These are phyloP conservation scores for Kockovaella imperatae DNA, from an alignment of 768 basidiomycete species.

Conservation along the genomic window DNA sequence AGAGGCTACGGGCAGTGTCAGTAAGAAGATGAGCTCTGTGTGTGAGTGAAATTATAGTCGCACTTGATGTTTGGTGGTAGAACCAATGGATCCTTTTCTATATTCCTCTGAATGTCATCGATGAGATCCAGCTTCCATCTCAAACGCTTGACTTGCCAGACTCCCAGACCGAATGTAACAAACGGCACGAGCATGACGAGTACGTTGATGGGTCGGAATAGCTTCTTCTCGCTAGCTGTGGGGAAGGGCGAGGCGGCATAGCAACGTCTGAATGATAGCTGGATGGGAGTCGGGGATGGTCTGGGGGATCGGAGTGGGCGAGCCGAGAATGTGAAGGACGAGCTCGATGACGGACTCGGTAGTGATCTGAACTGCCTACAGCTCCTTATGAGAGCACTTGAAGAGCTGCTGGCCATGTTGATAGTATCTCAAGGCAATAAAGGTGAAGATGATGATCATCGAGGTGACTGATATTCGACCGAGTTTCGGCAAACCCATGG, in stretches of 20 bases:
- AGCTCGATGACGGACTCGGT: not conserved
- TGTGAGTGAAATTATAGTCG: slow-evolving; percentile 13
- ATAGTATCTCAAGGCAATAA: too few species aligned
- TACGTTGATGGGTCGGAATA: slow-evolving; percentile 31
- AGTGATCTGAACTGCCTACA: not conserved
- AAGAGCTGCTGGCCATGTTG: not conserved
- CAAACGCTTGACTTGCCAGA: slow-evolving; percentile 85
- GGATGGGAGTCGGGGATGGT: not conserved
- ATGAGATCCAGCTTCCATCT: slow-evolving; percentile 93
- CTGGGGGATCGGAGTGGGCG: not conserved
- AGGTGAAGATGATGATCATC: too few species aligned
- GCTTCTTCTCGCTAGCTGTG: not conserved
- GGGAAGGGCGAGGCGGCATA: not conserved
- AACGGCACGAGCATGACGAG: slow-evolving; percentile 77
- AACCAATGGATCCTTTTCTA: slow-evolving; percentile 65
- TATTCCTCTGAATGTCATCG: slow-evolving; percentile 84
- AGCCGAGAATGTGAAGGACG: too few species aligned
- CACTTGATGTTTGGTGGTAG: slow-evolving; percentile 84
- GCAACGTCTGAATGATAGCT: not conserved
- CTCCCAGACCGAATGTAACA: slow-evolving; percentile 82
- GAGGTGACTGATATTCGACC: too few species aligned
- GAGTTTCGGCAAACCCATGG: too few species aligned
- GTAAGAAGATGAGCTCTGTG: not conserved
- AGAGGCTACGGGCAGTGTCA: slow-evolving; percentile 48
- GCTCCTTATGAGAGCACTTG: not conserved